Base-by-base conservation (phyloP, 257 asterid genomes). In the Cruciata laevipes region DNA sequence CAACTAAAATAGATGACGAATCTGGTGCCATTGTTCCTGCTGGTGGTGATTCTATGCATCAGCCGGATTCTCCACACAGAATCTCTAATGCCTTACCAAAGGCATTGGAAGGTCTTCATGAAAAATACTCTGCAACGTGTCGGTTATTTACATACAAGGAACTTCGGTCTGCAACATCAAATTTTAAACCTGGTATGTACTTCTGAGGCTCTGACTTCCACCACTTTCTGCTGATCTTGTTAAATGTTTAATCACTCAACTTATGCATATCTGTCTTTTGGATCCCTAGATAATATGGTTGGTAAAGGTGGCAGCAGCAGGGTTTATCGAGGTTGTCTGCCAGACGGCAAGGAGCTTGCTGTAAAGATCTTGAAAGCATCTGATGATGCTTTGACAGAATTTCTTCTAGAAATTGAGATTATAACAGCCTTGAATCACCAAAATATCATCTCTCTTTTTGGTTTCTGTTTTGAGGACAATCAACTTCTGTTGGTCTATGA, bases 251-350 rank as follows among this genome's bases (percentile, higher is more conserved):
- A 38, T 52, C 51, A 11, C 62, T 16, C 13, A 47, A 56, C 52
- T 69, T 18, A 63, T 1, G 5, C 5, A 25, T 62, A 63, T 35
- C 58, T 56, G 49, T 63, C 60, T 42, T 69, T 68, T 77, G 72
- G 11, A 76, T 69, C 71, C 77, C 1, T 85, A 87, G 97, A 77
- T 47, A 94, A 85, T 67, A 72, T 90, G 75, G 81, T 90, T 47
- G 99, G 99, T 20, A 88, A 89, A 84, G 99, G 99, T 73, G 97
- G 99, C 62, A 88, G 89, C 78, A 90, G 99, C 69, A 86, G 82
- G 67, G 99, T 94, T 69, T 94, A 84, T 78, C 82, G 77, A 76
- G 97, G 99, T 61, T 72, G 81, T 44, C 95, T 94, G 27, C 93
- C 89, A 17, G 99, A 90, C 47, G 93, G 93, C 27, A 88, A 85